phyloP scores from a whole-genome alignment of 805 yeast genomes.

The Candida odintsovae region DNA sequence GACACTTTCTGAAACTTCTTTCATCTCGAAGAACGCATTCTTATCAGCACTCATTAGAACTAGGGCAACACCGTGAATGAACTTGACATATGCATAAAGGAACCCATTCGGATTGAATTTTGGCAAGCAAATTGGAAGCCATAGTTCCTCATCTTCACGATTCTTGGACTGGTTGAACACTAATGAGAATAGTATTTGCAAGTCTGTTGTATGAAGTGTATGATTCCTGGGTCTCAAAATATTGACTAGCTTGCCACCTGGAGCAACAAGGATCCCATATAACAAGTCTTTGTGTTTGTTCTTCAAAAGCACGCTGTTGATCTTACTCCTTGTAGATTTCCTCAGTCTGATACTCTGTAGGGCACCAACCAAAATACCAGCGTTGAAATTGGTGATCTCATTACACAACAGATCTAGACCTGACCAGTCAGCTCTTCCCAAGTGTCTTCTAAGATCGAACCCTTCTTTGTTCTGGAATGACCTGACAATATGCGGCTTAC shows the following conservation, averaged over 20 bases:
- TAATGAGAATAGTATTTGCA: slow-evolving; percentile 67
- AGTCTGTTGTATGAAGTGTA: slow-evolving; percentile 73
- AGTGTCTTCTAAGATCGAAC: slow-evolving; percentile 71
- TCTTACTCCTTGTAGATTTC: slow-evolving; percentile 48
- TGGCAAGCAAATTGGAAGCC: slow-evolving; percentile 93
- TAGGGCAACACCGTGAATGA: slow-evolving; percentile 40
- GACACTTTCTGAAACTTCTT: slow-evolving; percentile 51
- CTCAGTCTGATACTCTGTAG: slow-evolving; percentile 58
- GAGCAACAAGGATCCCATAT: slow-evolving; percentile 68
- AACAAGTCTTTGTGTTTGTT: slow-evolving; percentile 49
- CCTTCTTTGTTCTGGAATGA: slow-evolving; percentile 69
- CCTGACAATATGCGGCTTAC: slow-evolving; percentile 69
- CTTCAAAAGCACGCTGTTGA: slow-evolving; percentile 50
- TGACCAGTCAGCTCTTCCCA: slow-evolving; percentile 69
- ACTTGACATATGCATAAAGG: slow-evolving; percentile 71
- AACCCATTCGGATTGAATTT: slow-evolving; percentile 87
- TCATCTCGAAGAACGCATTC: slow-evolving; percentile 73
- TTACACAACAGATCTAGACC: slow-evolving; percentile 62
- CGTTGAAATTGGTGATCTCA: slow-evolving; percentile 46
- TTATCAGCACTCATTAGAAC: slow-evolving; percentile 53
- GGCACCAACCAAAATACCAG: slow-evolving; percentile 59
- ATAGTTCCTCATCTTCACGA: slow-evolving; percentile 58
- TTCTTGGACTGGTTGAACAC: slow-evolving; percentile 42
- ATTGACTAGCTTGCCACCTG: slow-evolving; percentile 59
- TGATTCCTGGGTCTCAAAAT: slow-evolving; percentile 75